Percentiles rank a stretch among this genome's conserved stretches.
These are phyloP conservation scores for Sorghum bicolor DNA, from an alignment of 176 grass and related monocot species.

Conservation along the genomic window DNA sequence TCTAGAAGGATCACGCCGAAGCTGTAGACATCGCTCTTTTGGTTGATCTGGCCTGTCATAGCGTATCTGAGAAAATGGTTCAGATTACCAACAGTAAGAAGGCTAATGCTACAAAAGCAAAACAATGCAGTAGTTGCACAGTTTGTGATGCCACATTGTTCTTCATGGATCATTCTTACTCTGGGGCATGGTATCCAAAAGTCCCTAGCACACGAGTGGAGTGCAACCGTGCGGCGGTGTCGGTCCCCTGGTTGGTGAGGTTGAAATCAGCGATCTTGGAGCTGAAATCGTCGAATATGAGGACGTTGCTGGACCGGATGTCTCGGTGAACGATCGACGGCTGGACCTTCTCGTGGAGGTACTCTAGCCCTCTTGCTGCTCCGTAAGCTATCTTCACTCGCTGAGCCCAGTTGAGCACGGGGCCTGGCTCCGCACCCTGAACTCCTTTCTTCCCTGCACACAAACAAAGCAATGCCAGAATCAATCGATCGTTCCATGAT, in stretches of 20 bases:
- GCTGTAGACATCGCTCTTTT: slow-evolving; percentile 83
- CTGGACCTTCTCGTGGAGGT: slow-evolving; percentile 81
- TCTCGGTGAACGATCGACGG: slow-evolving; percentile 81
- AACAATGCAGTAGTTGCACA: neutral
- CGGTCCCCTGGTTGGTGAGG: slow-evolving; percentile 75
- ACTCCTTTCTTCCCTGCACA: slow-evolving; percentile 76
- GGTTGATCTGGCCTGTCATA: slow-evolving; percentile 87
- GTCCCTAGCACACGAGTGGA: slow-evolving; percentile 81
- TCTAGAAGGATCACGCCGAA: slow-evolving; percentile 77
- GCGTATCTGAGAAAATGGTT: slow-evolving; percentile 49
- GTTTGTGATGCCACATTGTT: too few relatives aligned
- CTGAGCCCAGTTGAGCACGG: slow-evolving; percentile 64
- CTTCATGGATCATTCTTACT: slow-evolving; percentile 34
- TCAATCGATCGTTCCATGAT: neutral
- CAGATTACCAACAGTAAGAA: neutral
- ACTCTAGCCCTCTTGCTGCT: slow-evolving; percentile 75
- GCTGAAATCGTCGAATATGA: slow-evolving; percentile 68
- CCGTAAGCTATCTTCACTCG: slow-evolving; percentile 79
- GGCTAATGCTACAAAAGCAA: neutral
- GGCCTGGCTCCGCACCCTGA: slow-evolving; percentile 68
- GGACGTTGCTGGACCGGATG: slow-evolving; percentile 78
- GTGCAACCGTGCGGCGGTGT: slow-evolving; percentile 64
- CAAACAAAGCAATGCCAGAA: neutral
- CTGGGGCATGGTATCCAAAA: slow-evolving; percentile 83
- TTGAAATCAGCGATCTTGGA: slow-evolving; percentile 79